These are phyloP conservation scores for Suillus fuscotomentosus DNA, from an alignment of 768 basidiomycete species.

Conservation along the genomic window DNA sequence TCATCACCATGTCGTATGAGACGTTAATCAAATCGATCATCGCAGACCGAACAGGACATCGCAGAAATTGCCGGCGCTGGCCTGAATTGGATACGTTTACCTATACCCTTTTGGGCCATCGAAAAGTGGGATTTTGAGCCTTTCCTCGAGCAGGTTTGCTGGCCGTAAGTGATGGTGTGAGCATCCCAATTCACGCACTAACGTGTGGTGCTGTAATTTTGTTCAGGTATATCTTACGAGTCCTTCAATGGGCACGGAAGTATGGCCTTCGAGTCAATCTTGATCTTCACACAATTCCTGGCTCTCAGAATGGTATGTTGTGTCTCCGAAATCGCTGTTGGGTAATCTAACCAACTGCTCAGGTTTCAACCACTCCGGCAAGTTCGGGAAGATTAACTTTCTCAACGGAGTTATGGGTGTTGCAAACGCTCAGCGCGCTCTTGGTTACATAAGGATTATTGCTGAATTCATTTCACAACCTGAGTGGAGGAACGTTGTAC, in stretches of 20 bases:
- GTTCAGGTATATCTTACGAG: constrained; percentile 66
- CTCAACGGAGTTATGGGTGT: constrained; percentile 76
- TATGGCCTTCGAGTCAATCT: constrained; percentile 84
- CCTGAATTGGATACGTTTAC: constrained; percentile 79
- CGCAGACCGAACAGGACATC: constrained; percentile 84
- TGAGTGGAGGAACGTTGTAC: constrained; percentile 61
- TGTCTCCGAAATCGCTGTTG: not conserved
- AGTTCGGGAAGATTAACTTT: constrained; percentile 59
- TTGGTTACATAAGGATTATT: constrained; percentile 73
- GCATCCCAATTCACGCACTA: constrained; percentile 1
- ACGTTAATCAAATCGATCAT: not conserved
- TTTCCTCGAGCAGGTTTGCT: constrained; percentile 68
- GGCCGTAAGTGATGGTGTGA: constrained; percentile 51
- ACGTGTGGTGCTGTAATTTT: not conserved
- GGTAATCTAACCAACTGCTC: constrained; percentile 8
- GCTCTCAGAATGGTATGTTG: constrained; percentile 66
- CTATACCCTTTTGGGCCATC: constrained; percentile 86
- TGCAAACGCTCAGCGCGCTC: constrained; percentile 78
- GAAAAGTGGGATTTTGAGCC: constrained; percentile 76
- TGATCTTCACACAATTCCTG: constrained; percentile 79
- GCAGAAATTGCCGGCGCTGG: constrained; percentile 88
- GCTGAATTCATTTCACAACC: constrained; percentile 82
- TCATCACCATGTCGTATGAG: not conserved
- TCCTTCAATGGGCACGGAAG: constrained; percentile 82
- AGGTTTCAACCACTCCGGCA: constrained; percentile 65